Conservation (phyloP, 768 basidiomycete species). For the Pleurotus citrinopileatus region DNA sequence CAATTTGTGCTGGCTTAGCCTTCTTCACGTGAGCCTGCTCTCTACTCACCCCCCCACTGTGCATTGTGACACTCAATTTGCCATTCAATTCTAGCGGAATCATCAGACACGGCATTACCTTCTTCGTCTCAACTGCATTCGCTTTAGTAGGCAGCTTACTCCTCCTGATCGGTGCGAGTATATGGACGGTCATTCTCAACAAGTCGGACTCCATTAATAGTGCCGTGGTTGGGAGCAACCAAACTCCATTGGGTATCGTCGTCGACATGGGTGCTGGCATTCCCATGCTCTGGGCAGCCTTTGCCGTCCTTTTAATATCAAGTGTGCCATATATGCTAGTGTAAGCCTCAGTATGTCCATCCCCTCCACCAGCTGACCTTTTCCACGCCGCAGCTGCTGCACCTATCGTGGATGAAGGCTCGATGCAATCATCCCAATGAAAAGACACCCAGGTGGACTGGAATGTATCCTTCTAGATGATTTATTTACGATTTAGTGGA, state of each 20-base stretch:
- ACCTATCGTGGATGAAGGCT: constrained; percentile 67
- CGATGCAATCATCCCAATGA: neutral
- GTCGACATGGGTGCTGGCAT: constrained; percentile 62
- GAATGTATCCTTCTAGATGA: constrained; percentile 8
- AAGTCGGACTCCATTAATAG: constrained; percentile 60
- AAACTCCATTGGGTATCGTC: constrained; percentile 55
- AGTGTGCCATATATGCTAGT: constrained; percentile 76
- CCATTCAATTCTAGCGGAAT: constrained; percentile 49
- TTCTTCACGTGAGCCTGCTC: constrained; percentile 53
- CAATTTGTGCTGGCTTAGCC: constrained; percentile 63
- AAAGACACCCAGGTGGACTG: neutral
- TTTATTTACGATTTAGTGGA: neutral
- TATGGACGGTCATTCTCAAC: constrained; percentile 77
- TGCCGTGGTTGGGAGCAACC: constrained; percentile 35
- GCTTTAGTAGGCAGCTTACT: constrained; percentile 59
- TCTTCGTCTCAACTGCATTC: constrained; percentile 64
- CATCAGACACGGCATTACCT: constrained; percentile 59
- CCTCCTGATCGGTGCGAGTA: constrained; percentile 64
- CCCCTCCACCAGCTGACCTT: neutral
- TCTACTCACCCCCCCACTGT: constrained; percentile 5
- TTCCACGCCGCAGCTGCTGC: constrained; percentile 59
- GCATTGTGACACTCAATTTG: constrained; percentile 13
- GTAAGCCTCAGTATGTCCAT: constrained; percentile 35
- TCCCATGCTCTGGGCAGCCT: constrained; percentile 72
- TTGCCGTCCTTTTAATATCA: constrained; percentile 62